Evolutionary conservation across 2,329 filamentous ascomycete species (phyloP).

Genomic region (Chaetomiaceae sp.): DNA sequence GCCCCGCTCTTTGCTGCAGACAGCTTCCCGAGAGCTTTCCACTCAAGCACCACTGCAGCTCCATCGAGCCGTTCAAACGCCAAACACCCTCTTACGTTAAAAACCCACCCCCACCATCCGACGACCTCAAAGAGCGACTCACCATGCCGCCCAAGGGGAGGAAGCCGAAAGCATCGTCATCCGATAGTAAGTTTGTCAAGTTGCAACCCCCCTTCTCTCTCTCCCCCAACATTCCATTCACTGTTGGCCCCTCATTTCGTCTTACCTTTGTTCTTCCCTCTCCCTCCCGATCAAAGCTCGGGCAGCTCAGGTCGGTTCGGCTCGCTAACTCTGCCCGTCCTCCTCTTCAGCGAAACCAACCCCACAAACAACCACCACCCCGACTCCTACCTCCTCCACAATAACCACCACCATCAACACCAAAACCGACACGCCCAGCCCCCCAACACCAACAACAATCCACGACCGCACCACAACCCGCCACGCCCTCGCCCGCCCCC

Average conservation of each 20-base stretch:
- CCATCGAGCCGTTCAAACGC: neutral
- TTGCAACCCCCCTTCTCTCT: neutral
- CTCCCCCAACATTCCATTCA: too few relatives aligned
- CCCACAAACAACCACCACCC: conserved; percentile 3
- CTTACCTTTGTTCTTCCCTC: too few relatives aligned
- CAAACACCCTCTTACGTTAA: neutral
- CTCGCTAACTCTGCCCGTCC: too few relatives aligned
- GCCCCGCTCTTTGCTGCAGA: neutral
- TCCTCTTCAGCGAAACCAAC: conserved; percentile 7
- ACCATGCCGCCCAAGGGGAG: conserved; percentile 34
- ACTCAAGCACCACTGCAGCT: neutral
- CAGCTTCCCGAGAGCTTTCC: neutral
- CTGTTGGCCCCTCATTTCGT: too few relatives aligned
- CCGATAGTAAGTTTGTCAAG: conserved; percentile 24
- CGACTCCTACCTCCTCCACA: neutral
- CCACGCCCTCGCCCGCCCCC: conserved; percentile 47
- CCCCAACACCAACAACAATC: conserved; percentile 41
- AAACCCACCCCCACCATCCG: conserved; percentile 11
- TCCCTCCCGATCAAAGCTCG: too few relatives aligned
- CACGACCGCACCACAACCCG: conserved; percentile 44
- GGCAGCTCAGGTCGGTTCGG: too few relatives aligned
- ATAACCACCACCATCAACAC: conserved; percentile 18
- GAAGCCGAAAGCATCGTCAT: conserved; percentile 31
- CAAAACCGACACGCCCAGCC: conserved; percentile 8
- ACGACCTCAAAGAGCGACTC: conserved; percentile 2